phyloP scores from a whole-genome alignment of 1,284 basidiomycete genomes.

The Amylostereum areolatum region DNA sequence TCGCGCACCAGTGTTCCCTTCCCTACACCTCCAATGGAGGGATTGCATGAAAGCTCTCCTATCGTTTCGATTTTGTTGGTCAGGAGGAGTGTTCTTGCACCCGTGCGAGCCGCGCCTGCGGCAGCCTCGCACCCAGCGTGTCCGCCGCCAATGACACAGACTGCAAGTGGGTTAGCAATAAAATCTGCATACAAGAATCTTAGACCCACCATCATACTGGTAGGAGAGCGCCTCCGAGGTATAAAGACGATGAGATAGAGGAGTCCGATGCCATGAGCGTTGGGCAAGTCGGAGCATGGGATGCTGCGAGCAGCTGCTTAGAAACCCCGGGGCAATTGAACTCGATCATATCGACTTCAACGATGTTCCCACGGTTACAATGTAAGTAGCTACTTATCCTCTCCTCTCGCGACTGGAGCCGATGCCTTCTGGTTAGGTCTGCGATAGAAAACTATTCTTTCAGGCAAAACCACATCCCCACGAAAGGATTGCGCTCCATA shows the following conservation, averaged over 20 bases:
- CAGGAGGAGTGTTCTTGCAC: constrained; percentile 74
- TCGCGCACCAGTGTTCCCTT: constrained; percentile 87
- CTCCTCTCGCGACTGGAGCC: too few relatives aligned
- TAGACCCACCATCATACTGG: constrained; percentile 7
- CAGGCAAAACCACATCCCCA: too few relatives aligned
- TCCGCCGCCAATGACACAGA: constrained; percentile 86
- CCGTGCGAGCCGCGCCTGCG: constrained; percentile 75
- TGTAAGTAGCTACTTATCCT: too few relatives aligned
- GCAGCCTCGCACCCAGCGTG: constrained; percentile 92
- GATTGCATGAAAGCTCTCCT: constrained; percentile 89
- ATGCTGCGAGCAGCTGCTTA: background rate
- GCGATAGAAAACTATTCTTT: too few relatives aligned
- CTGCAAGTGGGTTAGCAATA: constrained; percentile 27
- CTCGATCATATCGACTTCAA: too few relatives aligned
- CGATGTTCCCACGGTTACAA: too few relatives aligned
- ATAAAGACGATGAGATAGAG: constrained; percentile 1
- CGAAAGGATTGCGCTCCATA: too few relatives aligned
- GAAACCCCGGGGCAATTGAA: too few relatives aligned
- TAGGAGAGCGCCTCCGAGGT: background rate
- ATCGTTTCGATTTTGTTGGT: constrained; percentile 79
- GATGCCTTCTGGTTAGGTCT: too few relatives aligned
- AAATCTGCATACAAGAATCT: background rate
- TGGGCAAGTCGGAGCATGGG: constrained; percentile 7
- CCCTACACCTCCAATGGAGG: constrained; percentile 83
- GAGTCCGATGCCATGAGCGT: constrained; percentile 1